A percentile compares a stretch with the other conserved stretches of the same genome.
phyloP scores from a whole-genome alignment of 73 alveolate species.

The Paramecium bursaria region DNA sequence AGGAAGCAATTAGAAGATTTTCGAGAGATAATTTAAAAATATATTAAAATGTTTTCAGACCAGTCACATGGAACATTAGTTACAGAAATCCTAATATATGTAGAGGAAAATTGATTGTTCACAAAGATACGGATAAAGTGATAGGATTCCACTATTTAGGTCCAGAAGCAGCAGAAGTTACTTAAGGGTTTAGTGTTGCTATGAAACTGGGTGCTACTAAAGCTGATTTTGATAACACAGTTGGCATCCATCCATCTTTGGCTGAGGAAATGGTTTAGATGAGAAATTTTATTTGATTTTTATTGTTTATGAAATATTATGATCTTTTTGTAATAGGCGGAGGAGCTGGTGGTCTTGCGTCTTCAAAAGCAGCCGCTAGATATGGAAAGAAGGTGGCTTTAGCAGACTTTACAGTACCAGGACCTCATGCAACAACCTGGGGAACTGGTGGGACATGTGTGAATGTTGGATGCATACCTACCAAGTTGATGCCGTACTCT shows the following conservation, averaged over 20 bases:
- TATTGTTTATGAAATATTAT: too few relatives aligned
- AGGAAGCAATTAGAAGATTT: constrained; percentile 85
- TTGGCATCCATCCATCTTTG: constrained; percentile 98
- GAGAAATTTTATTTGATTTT: too few relatives aligned
- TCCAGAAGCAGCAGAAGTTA: constrained; percentile 99
- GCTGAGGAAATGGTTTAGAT: constrained; percentile 90
- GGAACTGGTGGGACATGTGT: constrained; percentile 99
- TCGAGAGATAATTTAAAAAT: constrained; percentile 85
- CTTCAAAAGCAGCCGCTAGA: constrained; percentile 94
- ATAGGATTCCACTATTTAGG: constrained; percentile 97
- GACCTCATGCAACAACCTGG: constrained; percentile 94
- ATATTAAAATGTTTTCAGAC: constrained; percentile 91
- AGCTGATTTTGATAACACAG: constrained; percentile 86
- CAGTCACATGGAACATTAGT: constrained; percentile 95
- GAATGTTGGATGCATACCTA: constrained; percentile 99
- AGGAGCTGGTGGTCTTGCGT: constrained; percentile 99
- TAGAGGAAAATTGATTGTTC: constrained; percentile 86
- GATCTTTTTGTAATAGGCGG: constrained; percentile 98
- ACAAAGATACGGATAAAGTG: constrained; percentile 82
- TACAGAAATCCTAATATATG: constrained; percentile 81
- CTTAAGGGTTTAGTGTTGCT: constrained; percentile 97
- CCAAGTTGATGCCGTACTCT: constrained; percentile 98
- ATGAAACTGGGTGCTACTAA: constrained; percentile 94
- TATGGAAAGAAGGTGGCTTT: constrained; percentile 93
- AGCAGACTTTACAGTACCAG: constrained; percentile 97